Evolutionary conservation across 176 grass and related monocot genomes (phyloP).

Genomic region (Oryza meridionalis): DNA sequence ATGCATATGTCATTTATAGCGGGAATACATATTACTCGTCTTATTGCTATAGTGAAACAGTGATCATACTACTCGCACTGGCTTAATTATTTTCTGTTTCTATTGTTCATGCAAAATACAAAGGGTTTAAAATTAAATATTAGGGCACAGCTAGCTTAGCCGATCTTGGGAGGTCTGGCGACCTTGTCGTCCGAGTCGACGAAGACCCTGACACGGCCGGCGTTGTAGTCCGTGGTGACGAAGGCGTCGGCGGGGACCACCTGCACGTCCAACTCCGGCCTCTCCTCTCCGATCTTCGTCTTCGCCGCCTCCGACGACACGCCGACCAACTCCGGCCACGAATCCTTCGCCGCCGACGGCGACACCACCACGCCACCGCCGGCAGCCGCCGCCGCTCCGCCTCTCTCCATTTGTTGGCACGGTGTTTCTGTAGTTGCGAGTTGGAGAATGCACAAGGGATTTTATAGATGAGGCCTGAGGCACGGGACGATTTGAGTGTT

Average conservation of each 20-base stretch:
- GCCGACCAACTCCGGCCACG: slow-evolving; percentile 59
- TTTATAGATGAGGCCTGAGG: background rate
- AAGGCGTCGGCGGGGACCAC: slow-evolving; percentile 29
- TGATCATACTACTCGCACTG: too few relatives aligned
- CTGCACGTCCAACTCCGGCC: slow-evolving; percentile 31
- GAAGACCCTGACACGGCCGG: slow-evolving; percentile 41
- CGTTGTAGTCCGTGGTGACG: slow-evolving; percentile 54
- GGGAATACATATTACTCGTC: too few relatives aligned
- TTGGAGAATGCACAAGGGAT: background rate
- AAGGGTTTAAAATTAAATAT: background rate
- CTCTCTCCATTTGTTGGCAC: slow-evolving; percentile 32
- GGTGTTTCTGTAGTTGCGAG: too few relatives aligned
- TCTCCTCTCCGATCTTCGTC: slow-evolving; percentile 54
- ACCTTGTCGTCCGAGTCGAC: slow-evolving; percentile 49
- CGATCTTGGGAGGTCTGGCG: slow-evolving; percentile 35
- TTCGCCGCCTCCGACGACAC: slow-evolving; percentile 45
- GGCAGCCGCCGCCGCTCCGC: background rate
- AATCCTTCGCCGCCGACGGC: background rate
- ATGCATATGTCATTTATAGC: too few relatives aligned
- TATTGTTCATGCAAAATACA: background rate
- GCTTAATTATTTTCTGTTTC: background rate
- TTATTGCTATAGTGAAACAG: too few relatives aligned
- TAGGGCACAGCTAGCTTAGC: slow-evolving; percentile 19
- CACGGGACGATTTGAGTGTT: background rate
- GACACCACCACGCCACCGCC: background rate